Conservation (phyloP, 805 yeast species). For the Lipomyces yamanashiensis region DNA sequence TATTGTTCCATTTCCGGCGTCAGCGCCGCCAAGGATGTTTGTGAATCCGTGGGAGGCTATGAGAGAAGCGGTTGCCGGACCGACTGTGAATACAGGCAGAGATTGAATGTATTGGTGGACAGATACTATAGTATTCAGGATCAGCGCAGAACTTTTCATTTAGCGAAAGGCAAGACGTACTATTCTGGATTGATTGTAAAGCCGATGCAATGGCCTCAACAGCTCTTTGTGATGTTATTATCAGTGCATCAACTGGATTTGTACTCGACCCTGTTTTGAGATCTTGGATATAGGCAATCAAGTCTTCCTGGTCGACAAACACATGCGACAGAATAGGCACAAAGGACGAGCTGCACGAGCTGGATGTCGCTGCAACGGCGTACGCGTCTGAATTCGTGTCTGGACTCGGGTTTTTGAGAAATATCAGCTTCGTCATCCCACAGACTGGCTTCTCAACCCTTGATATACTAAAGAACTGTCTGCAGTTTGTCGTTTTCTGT, state of each 20-base stretch:
- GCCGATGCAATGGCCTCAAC: slow-evolving; percentile 69
- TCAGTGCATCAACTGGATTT: slow-evolving; percentile 53
- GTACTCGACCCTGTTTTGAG: slow-evolving; percentile 41
- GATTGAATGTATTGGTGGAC: background rate
- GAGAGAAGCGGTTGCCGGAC: slow-evolving; percentile 79
- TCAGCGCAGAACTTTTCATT: background rate
- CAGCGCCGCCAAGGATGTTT: slow-evolving; percentile 69
- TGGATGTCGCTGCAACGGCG: slow-evolving; percentile 16
- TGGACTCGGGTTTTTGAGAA: slow-evolving; percentile 30
- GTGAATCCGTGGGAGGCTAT: slow-evolving; percentile 65
- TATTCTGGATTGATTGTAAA: slow-evolving; percentile 47
- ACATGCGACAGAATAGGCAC: slow-evolving; percentile 76
- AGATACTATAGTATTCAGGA: background rate
- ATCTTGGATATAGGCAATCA: slow-evolving; percentile 50
- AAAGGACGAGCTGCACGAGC: slow-evolving; percentile 47
- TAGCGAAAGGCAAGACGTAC: slow-evolving; percentile 3
- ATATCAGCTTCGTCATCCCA: slow-evolving; percentile 6
- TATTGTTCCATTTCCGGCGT: slow-evolving; percentile 80
- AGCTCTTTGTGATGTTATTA: slow-evolving; percentile 89
- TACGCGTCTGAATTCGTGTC: slow-evolving; percentile 17
- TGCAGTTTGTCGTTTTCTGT: background rate
- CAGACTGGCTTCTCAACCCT: background rate
- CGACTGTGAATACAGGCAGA: slow-evolving; percentile 76
- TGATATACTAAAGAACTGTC: background rate
- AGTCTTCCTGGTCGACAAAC: slow-evolving; percentile 54